phyloP scores from a whole-genome alignment of 257 asterid species.

The Mitragyna speciosa region DNA sequence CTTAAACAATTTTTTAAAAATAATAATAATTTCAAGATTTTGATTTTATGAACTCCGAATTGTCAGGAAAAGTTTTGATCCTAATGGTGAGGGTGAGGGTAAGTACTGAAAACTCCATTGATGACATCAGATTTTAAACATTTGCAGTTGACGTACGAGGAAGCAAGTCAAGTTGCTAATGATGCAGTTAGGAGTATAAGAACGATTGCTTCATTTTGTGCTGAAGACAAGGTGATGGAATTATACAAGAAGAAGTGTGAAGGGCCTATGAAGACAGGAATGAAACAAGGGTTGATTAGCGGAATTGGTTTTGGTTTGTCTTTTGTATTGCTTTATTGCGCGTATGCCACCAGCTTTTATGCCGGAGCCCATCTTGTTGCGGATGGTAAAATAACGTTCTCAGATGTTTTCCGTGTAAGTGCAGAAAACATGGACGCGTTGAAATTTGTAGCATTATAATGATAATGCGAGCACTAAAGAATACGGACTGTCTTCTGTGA shows the following conservation, averaged over 20 bases:
- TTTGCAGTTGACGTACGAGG: constrained; percentile 71
- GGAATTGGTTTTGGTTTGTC: constrained; percentile 80
- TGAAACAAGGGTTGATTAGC: constrained; percentile 66
- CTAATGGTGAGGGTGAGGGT: background rate
- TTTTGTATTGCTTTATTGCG: constrained; percentile 52
- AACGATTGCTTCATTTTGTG: constrained; percentile 88
- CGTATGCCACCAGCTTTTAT: constrained; percentile 79
- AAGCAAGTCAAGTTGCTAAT: constrained; percentile 87
- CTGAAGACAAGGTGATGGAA: constrained; percentile 77
- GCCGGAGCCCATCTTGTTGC: constrained; percentile 82
- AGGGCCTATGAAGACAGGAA: constrained; percentile 66
- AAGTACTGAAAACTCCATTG: background rate
- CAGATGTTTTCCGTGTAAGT: constrained; percentile 82
- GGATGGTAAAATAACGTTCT: constrained; percentile 63
- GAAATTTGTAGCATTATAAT: background rate
- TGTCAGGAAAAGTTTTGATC: background rate
- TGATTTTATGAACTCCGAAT: too few relatives aligned
- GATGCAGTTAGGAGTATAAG: constrained; percentile 88
- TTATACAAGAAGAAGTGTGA: constrained; percentile 70
- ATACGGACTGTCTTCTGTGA: too few relatives aligned
- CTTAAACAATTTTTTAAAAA: background rate
- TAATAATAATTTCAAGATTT: background rate
- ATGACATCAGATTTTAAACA: background rate
- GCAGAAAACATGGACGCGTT: background rate
- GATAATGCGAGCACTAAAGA: background rate